Base-by-base conservation (phyloP, 1,139 yeast species). In the Geotrichum macrosporum region DNA sequence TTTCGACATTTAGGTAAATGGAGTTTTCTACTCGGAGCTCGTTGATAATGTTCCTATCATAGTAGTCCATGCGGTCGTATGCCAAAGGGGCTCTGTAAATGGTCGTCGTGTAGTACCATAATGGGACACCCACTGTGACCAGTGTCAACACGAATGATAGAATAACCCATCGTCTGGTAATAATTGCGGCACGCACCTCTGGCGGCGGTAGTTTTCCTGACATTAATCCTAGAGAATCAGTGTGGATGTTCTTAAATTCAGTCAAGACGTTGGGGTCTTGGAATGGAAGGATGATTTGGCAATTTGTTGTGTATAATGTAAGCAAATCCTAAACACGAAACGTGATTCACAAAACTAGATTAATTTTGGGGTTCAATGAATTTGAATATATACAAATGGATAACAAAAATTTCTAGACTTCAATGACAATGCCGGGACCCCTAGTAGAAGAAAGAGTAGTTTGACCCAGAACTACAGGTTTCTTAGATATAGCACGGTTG, bases 391-490 rank as follows among this genome's bases (percentile, higher is more conserved):
- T 32, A 32, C 35, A 32, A 32, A 32, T 6, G 8, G 35, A 16
- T 18, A 21, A 22, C 24, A 31, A 40, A 40, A 32, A 8, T n/a
- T 19, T 27, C 44, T 59, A 68, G 13, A 78, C 78, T 65, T 84
- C 78, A 51, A 88, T 79, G 39, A 84, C 82, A 47, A 86, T 73
- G 21, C 89, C 82, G 1, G 96, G 96, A 26, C 95, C 94, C 56
- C 75, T 76, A 12, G 95, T 83, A 40, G 88, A 77, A 34, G 81
- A 73, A 50, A 88, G 65, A 24, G 76, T 73, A 12, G 94, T 76
- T 57, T 80, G 80, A 26, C 95, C 94, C 48, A 88, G 61, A 49
- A 80, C 63, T 61, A 82, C 80, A 42, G 87, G 84, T 63, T 77
- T 82, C 61, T 81, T 83, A 29, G 61, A 50, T 40, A 55, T 57